Conservation (phyloP, 371 early-diverging fungal species). For the Mycotypha africana region DNA sequence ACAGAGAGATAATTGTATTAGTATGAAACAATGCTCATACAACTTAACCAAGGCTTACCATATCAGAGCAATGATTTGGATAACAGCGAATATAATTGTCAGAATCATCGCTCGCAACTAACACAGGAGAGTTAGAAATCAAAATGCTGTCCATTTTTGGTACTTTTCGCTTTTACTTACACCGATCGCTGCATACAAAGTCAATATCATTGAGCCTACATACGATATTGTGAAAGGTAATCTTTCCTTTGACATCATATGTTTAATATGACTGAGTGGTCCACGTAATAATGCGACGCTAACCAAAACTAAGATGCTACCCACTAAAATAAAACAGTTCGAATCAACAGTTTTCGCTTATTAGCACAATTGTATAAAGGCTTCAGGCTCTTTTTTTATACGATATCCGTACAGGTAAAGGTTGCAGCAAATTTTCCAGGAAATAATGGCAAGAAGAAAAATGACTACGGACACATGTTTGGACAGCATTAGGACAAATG, state of each 20-base stretch:
- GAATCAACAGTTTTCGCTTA: background rate
- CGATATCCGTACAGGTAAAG: slow-evolving; percentile 46
- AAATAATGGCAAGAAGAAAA: slow-evolving; percentile 42
- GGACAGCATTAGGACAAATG: no score
- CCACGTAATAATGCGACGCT: slow-evolving; percentile 64
- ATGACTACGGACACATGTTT: slow-evolving; percentile 28
- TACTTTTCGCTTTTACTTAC: slow-evolving; percentile 36
- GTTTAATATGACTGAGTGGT: slow-evolving; percentile 54
- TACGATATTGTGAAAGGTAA: slow-evolving; percentile 56
- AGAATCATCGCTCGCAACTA: slow-evolving; percentile 44
- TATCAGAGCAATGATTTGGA: slow-evolving; percentile 58
- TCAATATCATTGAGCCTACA: slow-evolving; percentile 56
- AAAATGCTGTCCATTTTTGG: no score
- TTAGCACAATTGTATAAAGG: background rate
- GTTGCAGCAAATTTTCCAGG: slow-evolving; percentile 62
- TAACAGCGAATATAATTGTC: slow-evolving; percentile 51
- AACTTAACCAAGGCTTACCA: slow-evolving; percentile 28
- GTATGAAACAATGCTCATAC: background rate
- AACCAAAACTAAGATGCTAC: slow-evolving; percentile 37
- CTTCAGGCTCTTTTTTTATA: no score
- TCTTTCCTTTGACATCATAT: slow-evolving; percentile 55
- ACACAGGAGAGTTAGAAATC: no score
- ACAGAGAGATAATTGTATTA: background rate
- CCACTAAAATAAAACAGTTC: slow-evolving; percentile 20
- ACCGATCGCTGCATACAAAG: slow-evolving; percentile 52